Conservation (phyloP, 2,329 filamentous ascomycete species). For the Rhynchosporium graminicola region DNA sequence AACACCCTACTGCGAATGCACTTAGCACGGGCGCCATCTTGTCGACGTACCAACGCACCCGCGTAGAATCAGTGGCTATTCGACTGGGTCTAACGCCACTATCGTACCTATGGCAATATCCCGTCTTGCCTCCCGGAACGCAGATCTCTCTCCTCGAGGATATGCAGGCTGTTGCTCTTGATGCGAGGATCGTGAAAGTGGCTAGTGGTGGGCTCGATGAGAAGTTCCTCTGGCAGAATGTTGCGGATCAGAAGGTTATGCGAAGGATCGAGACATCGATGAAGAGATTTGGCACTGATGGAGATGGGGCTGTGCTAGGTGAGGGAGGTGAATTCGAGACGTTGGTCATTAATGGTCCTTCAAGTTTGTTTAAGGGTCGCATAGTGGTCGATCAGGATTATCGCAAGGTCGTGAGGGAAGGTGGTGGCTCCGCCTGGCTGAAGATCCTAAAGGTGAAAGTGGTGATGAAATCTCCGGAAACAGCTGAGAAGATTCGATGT, state of each 20-base stretch:
- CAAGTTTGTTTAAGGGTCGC: slow-evolving; percentile 67
- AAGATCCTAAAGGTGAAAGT: slow-evolving; percentile 58
- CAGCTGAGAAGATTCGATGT: slow-evolving; percentile 41
- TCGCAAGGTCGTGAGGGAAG: slow-evolving; percentile 59
- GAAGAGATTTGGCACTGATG: slow-evolving; percentile 64
- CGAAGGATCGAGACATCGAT: slow-evolving; percentile 54
- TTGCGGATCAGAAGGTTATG: slow-evolving; percentile 58
- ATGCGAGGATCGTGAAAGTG: slow-evolving; percentile 93
- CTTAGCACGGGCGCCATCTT: slow-evolving; percentile 89
- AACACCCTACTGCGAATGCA: slow-evolving; percentile 80
- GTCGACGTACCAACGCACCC: slow-evolving; percentile 91
- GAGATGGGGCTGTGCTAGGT: slow-evolving; percentile 74
- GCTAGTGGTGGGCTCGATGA: slow-evolving; percentile 87
- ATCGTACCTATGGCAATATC: slow-evolving; percentile 91
- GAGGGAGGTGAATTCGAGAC: slow-evolving; percentile 98
- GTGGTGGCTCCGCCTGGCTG: slow-evolving; percentile 77
- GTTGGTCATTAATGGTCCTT: slow-evolving; percentile 79
- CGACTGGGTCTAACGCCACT: slow-evolving; percentile 81
- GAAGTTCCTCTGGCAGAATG: slow-evolving; percentile 76
- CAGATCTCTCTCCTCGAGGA: slow-evolving; percentile 67
- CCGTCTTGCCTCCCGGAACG: slow-evolving; percentile 60
- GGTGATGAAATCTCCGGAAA: slow-evolving; percentile 45
- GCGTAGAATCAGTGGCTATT: slow-evolving; percentile 89
- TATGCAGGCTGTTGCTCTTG: slow-evolving; percentile 76
- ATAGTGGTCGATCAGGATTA: slow-evolving; percentile 62